These are phyloP conservation scores for Aspergillus nanangensis DNA, from an alignment of 495 filamentous ascomycete species.

Conservation along the genomic window DNA sequence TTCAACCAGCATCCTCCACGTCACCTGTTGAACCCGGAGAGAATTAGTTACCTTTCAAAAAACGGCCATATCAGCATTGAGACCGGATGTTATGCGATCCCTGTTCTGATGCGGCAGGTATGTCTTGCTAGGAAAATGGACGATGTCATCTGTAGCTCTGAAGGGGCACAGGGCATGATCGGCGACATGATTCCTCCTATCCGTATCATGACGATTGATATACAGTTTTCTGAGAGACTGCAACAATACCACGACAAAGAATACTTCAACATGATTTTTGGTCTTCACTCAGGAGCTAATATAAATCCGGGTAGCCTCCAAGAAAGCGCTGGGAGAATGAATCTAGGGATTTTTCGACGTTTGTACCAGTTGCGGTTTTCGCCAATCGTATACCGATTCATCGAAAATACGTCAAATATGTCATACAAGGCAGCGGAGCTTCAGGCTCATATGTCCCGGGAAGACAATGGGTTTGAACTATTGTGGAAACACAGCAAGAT, in stretches of 20 bases:
- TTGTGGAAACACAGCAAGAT: not conserved
- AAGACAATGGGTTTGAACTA: not conserved
- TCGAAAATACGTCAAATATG: not conserved
- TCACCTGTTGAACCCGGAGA: too few relatives aligned
- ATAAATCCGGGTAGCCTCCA: not conserved
- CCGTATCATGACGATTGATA: not conserved
- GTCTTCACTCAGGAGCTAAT: not conserved
- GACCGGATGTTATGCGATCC: too few relatives aligned
- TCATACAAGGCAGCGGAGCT: not conserved
- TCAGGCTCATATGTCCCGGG: not conserved
- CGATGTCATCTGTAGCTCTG: too few relatives aligned
- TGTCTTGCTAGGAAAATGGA: not conserved
- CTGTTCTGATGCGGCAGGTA: not conserved
- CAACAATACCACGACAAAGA: not conserved
- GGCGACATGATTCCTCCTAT: not conserved
- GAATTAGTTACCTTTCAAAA: too few relatives aligned
- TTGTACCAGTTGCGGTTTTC: not conserved
- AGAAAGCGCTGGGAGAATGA: not conserved
- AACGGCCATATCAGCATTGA: too few relatives aligned
- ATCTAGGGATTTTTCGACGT: not conserved
- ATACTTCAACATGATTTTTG: not conserved
- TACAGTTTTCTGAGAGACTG: not conserved
- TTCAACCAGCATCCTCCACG: too few relatives aligned
- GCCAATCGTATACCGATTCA: not conserved
- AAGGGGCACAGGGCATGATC: too few relatives aligned